A percentile compares a stretch with the other conserved stretches of the same genome.
phyloP scores from a whole-genome alignment of 2,329 filamentous ascomycete genomes.

The Botrytis tulipae region DNA sequence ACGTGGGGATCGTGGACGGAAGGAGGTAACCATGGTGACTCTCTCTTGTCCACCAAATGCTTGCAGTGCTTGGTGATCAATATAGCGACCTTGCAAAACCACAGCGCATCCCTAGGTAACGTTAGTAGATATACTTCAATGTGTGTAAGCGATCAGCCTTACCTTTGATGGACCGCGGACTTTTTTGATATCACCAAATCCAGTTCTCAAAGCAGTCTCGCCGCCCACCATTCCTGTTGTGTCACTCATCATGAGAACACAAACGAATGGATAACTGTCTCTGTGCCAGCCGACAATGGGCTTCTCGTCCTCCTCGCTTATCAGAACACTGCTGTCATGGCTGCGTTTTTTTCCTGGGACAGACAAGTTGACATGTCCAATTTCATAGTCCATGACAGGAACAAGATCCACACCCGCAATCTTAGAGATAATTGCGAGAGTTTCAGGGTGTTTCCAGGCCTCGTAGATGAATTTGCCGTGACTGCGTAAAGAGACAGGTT shows the following conservation, averaged over 20 bases:
- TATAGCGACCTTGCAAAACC: slow-evolving; percentile 47
- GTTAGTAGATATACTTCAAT: slow-evolving; percentile 18
- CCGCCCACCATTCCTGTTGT: slow-evolving; percentile 49
- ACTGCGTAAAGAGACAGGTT: slow-evolving; percentile 38
- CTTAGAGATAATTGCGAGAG: slow-evolving; percentile 52
- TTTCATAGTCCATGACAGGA: slow-evolving; percentile 56
- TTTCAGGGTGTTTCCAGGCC: slow-evolving; percentile 57
- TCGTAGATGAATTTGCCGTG: slow-evolving; percentile 64
- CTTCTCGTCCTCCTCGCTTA: slow-evolving; percentile 37
- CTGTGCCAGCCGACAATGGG: slow-evolving; percentile 50
- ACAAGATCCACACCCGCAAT: slow-evolving; percentile 58
- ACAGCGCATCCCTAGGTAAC: slow-evolving; percentile 42
- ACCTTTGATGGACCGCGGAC: slow-evolving; percentile 46
- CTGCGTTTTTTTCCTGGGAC: slow-evolving; percentile 37
- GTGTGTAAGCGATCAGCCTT: slow-evolving; percentile 22
- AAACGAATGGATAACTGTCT: slow-evolving; percentile 52
- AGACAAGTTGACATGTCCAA: slow-evolving; percentile 57
- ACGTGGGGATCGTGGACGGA: slow-evolving; percentile 43
- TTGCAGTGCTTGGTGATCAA: slow-evolving; percentile 45
- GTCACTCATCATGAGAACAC: slow-evolving; percentile 52
- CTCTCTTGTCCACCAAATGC: slow-evolving; percentile 45
- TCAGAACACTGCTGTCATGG: slow-evolving; percentile 29
- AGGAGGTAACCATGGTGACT: slow-evolving; percentile 48
- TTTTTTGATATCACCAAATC: slow-evolving; percentile 46
- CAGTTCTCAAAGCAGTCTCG: slow-evolving; percentile 61